Base-by-base conservation (phyloP, 192 early-diverging fungal genomes). In the Chytriomyces confervae region DNA sequence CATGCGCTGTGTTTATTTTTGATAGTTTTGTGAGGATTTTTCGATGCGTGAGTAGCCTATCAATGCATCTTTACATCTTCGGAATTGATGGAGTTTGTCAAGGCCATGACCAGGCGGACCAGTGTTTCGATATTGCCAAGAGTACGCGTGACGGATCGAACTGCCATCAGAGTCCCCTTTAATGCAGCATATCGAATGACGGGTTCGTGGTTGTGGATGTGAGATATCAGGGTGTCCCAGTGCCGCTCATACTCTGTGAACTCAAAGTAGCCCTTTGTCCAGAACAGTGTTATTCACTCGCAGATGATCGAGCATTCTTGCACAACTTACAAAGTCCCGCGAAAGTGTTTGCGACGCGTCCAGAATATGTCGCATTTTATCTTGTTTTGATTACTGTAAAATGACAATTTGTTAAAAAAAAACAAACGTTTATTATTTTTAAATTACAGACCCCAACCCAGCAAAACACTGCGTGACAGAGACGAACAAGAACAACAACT, bases 231-330 rank as follows among this genome's bases (percentile, higher is more conserved):
- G 2, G 53, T 44, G 13, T 49, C 60, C 72, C 72, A 73, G 45
- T 73, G 60, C 13, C 13, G 8, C 20, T 73, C 61, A 62, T 73
- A 73, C 20, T 73, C 72, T 5, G 36, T 29, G 5, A 63, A 45
- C 36, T 29, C 7, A 45, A 46, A 73, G n/a, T 47, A 62, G 3
- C 72, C 72, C 72, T 73, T 45, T 24, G 27, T 1, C 1, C 20
- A 9, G 20, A 71, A 8, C 18, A 13, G 51, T 57, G 20, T 13
- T 1, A 9, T 9, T 57, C 20, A 57, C 13, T 1, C 3, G 1
- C 3, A 1, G 4, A 57, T 57, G 7, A 7, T 3, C 50, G 36
- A 71, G 27, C 16, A 50, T 57, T 29, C 51, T 9, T 7, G 3
- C 7, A 36, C 2, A 0, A 57, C 18, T 43, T 46, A 73, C 72